Conservation (phyloP, 2,329 filamentous ascomycete species). For the Fusarium sp. region DNA sequence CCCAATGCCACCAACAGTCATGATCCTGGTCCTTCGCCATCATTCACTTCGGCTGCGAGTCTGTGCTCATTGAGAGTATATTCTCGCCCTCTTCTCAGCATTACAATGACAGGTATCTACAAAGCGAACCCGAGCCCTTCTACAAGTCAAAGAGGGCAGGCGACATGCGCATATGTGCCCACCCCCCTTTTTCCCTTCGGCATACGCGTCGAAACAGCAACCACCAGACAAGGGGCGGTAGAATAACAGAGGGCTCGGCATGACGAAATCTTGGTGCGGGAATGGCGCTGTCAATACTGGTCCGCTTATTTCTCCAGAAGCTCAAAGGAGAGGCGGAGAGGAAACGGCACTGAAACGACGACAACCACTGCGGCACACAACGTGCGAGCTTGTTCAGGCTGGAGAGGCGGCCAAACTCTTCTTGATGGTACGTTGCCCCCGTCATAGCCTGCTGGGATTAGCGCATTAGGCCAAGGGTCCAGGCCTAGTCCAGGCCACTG, state of each 20-base stretch:
- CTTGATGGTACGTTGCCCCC: conserved; percentile 10
- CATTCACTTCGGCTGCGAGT: neutral
- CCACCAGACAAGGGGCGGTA: conserved; percentile 21
- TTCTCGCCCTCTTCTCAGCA: neutral
- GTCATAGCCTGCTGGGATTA: neutral
- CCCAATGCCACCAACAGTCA: neutral
- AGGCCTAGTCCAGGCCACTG: conserved; percentile 25
- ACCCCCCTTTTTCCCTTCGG: conserved; percentile 20
- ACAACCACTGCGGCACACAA: conserved; percentile 14
- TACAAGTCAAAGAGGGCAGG: neutral
- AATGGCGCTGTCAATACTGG: conserved; percentile 26
- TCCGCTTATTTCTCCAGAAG: conserved; percentile 2
- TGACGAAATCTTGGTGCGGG: conserved; percentile 33
- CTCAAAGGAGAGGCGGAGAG: neutral
- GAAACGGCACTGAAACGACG: conserved; percentile 10
- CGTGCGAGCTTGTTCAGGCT: conserved; percentile 4
- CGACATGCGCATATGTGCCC: neutral
- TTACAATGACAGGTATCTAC: neutral
- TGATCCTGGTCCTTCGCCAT: neutral
- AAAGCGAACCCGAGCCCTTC: neutral
- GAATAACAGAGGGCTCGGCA: conserved; percentile 33
- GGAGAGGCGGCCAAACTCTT: neutral
- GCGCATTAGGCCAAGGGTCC: conserved; percentile 20
- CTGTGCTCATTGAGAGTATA: neutral
- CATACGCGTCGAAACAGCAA: conserved; percentile 8